These are phyloP conservation scores for Tritrichomonas musculus DNA, from an alignment of 208 protist species.

Conservation along the genomic window DNA sequence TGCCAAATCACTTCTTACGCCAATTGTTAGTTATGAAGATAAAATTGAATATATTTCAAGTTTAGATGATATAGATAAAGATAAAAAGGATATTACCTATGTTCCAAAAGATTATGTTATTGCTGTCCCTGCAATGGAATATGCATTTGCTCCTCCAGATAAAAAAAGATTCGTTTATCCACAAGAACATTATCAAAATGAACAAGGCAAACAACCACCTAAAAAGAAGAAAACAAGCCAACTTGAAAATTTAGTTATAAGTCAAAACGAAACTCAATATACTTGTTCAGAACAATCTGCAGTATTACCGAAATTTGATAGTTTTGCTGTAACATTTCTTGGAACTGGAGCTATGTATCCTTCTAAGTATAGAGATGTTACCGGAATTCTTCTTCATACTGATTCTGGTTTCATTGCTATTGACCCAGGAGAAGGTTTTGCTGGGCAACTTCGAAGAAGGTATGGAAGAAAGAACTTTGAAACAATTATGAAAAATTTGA, in stretches of 20 bases:
- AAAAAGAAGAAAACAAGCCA: too few relatives aligned
- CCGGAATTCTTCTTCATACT: neutral
- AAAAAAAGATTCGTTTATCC: neutral
- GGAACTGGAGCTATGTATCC: neutral
- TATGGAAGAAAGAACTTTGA: neutral
- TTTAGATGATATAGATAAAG: too few relatives aligned
- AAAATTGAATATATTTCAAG: too few relatives aligned
- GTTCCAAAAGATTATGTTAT: neutral
- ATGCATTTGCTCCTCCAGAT: neutral
- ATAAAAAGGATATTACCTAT: too few relatives aligned
- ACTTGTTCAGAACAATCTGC: too few relatives aligned
- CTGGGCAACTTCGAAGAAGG: neutral
- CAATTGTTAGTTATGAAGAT: too few relatives aligned
- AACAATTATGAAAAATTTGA: neutral
- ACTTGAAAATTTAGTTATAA: neutral
- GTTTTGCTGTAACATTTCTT: neutral
- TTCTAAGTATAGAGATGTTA: neutral
- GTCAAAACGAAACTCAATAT: too few relatives aligned
- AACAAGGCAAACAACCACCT: too few relatives aligned
- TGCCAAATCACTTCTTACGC: too few relatives aligned
- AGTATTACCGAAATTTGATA: neutral
- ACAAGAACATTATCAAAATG: too few relatives aligned
- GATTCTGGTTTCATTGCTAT: neutral
- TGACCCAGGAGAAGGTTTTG: slow-evolving; percentile 3
- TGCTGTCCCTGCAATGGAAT: neutral